Conservation (phyloP, 495 filamentous ascomycete species). For the Penicillium ucsense region DNA sequence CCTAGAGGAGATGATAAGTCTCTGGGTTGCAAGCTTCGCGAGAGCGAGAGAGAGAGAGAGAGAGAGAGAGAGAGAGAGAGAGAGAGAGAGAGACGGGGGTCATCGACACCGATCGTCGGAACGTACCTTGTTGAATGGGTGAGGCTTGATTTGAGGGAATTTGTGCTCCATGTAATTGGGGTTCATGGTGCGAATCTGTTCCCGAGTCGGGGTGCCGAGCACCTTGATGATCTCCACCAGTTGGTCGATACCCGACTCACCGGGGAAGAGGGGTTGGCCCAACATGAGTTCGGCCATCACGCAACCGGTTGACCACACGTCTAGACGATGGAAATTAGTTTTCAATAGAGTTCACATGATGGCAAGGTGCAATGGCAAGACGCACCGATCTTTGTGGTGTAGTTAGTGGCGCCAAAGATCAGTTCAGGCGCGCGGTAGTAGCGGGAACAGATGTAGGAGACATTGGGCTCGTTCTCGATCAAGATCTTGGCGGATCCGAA, state of each 20-base stretch:
- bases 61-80: not conserved
- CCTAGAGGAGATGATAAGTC: conserved; percentile 37
- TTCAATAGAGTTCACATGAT: not conserved
- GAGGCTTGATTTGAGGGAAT: conserved; percentile 99
- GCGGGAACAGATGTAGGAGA: conserved; percentile 98
- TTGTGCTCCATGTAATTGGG: conserved; percentile 99
- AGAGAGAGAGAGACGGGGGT: no score
- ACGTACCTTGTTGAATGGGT: conserved; percentile 88
- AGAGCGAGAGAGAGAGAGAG: not conserved
- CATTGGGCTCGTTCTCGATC: conserved; percentile 97
- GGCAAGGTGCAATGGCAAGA: conserved; percentile 4
- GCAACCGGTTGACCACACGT: conserved; percentile 98
- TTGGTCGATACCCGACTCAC: conserved; percentile 97
- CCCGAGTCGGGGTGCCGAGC: conserved; percentile 90
- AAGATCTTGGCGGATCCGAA: conserved; percentile 98
- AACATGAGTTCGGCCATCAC: conserved; percentile 99
- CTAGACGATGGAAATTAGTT: conserved; percentile 39
- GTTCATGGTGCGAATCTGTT: conserved; percentile 99
- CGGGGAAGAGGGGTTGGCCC: conserved; percentile 96
- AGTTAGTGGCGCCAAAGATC: conserved; percentile 98
- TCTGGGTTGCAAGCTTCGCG: not conserved
- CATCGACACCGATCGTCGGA: not conserved
- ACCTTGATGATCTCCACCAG: conserved; percentile 99
- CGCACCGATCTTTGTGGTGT: conserved; percentile 99
- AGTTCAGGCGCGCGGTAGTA: conserved; percentile 98